Conservation (phyloP, 352 stramenopile species). For the Aphanomyces cochlioides region DNA sequence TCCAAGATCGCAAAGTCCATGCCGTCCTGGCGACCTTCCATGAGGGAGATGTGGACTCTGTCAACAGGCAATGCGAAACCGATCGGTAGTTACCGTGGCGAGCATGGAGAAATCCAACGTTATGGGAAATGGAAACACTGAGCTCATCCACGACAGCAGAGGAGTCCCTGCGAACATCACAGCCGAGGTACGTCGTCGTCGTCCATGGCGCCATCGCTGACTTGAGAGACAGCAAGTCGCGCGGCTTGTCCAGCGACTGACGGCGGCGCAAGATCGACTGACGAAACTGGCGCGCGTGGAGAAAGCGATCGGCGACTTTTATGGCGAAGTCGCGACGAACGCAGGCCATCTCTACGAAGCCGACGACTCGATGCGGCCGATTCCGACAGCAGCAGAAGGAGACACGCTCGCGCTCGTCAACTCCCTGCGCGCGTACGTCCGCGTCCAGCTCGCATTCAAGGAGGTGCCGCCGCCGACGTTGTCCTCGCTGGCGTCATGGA, state of each 20-base stretch:
- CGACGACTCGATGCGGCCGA: not conserved
- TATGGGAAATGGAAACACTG: too few species aligned
- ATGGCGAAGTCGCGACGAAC: constrained; percentile 53
- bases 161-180: too few species aligned
- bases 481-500: constrained; percentile 33
- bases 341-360: constrained; percentile 36
- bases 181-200: too few species aligned
- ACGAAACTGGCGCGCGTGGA: constrained; percentile 61
- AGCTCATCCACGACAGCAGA: too few species aligned
- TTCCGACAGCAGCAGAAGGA: constrained; percentile 8
- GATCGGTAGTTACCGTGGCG: too few species aligned
- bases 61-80: too few species aligned
- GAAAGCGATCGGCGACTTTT: constrained; percentile 61
- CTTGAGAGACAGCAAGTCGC: constrained; percentile 37
- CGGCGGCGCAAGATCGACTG: constrained; percentile 59
- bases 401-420: constrained; percentile 54
- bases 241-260: constrained; percentile 58
- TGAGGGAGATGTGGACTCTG: too few species aligned
- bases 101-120: too few species aligned
- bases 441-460: constrained; percentile 54
- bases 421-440: constrained; percentile 59
- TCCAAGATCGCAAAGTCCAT: too few species aligned
- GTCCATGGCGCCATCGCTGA: too few species aligned
- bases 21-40: too few species aligned
- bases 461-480: constrained; percentile 38